These are phyloP conservation scores for Monosporascus sp. DNA, from an alignment of 2,329 filamentous ascomycete species.

Conservation along the genomic window DNA sequence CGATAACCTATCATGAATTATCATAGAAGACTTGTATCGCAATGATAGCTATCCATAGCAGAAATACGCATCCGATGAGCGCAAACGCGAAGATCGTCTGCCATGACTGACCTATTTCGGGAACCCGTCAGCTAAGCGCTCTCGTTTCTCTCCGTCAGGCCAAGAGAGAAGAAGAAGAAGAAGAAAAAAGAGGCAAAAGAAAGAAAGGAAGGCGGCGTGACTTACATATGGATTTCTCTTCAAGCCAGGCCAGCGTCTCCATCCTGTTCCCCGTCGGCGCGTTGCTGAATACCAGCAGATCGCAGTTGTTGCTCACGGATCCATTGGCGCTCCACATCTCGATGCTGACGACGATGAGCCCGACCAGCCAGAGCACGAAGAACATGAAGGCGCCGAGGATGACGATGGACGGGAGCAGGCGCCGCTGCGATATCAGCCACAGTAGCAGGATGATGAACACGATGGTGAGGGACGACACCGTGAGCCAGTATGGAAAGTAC, in stretches of 20 bases:
- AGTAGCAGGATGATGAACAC: slow-evolving; percentile 62
- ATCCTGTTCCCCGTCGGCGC: slow-evolving; percentile 45
- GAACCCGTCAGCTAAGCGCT: slow-evolving; percentile 4
- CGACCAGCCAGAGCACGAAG: slow-evolving; percentile 64
- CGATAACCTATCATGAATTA: slow-evolving; percentile 4
- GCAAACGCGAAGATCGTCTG: slow-evolving; percentile 60
- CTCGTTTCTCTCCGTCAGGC: not conserved
- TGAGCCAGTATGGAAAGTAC: slow-evolving; percentile 65
- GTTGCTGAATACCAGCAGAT: slow-evolving; percentile 49
- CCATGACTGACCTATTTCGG: slow-evolving; percentile 51
- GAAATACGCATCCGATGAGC: slow-evolving; percentile 53
- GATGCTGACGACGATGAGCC: slow-evolving; percentile 55
- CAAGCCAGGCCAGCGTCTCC: slow-evolving; percentile 56
- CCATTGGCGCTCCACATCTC: slow-evolving; percentile 59
- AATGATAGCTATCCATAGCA: slow-evolving; percentile 67
- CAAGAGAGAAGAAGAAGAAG: too few relatives aligned
- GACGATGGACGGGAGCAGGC: slow-evolving; percentile 56
- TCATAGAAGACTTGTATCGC: slow-evolving; percentile 57
- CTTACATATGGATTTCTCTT: slow-evolving; percentile 60
- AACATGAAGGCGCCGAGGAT: slow-evolving; percentile 61
- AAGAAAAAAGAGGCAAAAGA: too few relatives aligned
- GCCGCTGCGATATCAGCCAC: slow-evolving; percentile 55
- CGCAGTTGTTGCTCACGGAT: slow-evolving; percentile 55
- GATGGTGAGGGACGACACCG: slow-evolving; percentile 53
- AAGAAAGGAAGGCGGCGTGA: slow-evolving; percentile 11